Evolutionary conservation across 1,284 basidiomycete species (phyloP).

Genomic region (Meira nashicola): DNA sequence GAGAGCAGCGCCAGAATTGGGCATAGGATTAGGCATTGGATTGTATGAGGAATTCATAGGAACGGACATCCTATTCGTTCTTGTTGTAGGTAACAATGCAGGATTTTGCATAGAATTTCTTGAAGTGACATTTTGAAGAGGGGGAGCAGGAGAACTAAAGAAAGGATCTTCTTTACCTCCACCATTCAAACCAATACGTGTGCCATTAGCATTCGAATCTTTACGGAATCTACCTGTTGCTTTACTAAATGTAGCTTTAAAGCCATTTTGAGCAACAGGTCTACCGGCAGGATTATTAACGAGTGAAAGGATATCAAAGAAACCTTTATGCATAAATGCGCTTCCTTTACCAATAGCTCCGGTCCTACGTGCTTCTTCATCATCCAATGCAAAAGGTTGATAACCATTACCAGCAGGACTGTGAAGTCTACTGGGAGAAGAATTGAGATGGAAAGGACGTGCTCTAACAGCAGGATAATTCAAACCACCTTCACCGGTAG

Average conservation of each 20-base stretch:
- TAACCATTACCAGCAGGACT: background rate
- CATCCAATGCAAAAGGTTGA: background rate
- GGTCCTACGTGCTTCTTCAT: background rate
- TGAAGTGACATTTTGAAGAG: too few relatives aligned
- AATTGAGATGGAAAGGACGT: constrained; percentile 2
- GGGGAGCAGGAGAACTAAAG: background rate
- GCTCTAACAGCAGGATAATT: background rate
- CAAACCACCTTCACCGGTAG: background rate
- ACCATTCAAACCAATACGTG: background rate
- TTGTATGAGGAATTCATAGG: background rate
- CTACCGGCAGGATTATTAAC: constrained; percentile 29
- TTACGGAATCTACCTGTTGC: constrained; percentile 33
- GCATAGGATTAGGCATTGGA: background rate
- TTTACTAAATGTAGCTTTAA: constrained; percentile 29
- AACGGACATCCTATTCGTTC: too few relatives aligned
- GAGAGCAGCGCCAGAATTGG: constrained; percentile 6
- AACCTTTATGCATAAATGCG: constrained; percentile 48
- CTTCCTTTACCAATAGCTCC: constrained; percentile 22
- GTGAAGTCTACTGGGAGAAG: constrained; percentile 6
- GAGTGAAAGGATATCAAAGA: constrained; percentile 45
- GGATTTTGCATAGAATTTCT: background rate
- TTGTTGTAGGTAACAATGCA: background rate
- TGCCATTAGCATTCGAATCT: background rate
- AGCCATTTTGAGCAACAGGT: background rate
- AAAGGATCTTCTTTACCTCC: constrained; percentile 2